A percentile compares a stretch with the other conserved stretches of the same genome.
phyloP scores from a whole-genome alignment of 768 basidiomycete genomes.

The Hygrophorus russula region DNA sequence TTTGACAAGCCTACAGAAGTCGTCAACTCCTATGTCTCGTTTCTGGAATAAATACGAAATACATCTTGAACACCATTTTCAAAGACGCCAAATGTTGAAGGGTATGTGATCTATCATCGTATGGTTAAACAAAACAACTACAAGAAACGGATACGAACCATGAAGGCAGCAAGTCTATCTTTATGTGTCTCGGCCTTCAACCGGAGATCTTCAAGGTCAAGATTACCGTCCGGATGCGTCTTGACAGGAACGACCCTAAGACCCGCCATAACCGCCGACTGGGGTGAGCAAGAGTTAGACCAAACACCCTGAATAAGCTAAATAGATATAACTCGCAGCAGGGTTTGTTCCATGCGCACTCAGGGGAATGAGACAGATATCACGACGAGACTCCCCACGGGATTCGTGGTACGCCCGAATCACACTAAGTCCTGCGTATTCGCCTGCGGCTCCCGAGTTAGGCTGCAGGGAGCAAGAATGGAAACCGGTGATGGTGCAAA shows the following conservation, averaged over 20 bases:
- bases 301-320: not conserved
- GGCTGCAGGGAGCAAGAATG: conserved; percentile 94
- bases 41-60: conserved; percentile 9
- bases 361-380: conserved; percentile 88
- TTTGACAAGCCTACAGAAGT: conserved; percentile 62
- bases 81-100: conserved; percentile 96
- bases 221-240: conserved; percentile 73
- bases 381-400: conserved; percentile 71
- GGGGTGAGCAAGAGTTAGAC: conserved; percentile 11
- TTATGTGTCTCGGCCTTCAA: conserved; percentile 86
- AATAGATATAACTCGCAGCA: conserved; percentile 46
- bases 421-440: conserved; percentile 91
- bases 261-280: conserved; percentile 97
- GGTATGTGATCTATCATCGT: conserved; percentile 78
- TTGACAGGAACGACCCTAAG: conserved; percentile 96
- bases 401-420: conserved; percentile 93
- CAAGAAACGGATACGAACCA: conserved; percentile 39
- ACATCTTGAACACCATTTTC: conserved; percentile 81
- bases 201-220: conserved; percentile 79
- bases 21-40: not conserved
- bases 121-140: conserved; percentile 1
- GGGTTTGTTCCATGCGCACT: conserved; percentile 99
- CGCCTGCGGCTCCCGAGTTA: conserved; percentile 96
- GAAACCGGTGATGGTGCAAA: conserved; percentile 96
- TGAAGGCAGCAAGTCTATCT: conserved; percentile 88